Evolutionary conservation across 2,329 filamentous ascomycete genomes (phyloP).

Genomic region (Calycina marina): DNA sequence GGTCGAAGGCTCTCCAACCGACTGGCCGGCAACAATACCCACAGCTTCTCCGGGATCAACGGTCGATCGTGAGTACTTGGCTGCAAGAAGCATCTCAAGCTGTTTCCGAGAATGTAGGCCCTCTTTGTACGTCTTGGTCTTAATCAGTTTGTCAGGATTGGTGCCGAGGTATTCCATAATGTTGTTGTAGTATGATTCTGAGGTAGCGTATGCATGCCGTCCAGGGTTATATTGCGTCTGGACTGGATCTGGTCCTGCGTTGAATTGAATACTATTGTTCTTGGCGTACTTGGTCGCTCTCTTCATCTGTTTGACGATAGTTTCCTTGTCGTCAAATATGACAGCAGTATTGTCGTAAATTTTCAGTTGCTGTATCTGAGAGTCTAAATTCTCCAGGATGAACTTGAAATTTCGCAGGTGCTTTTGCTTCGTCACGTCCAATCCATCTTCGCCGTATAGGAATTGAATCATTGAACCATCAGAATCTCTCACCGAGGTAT

Average conservation of each 20-base stretch:
- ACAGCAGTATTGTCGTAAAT: constrained; percentile 42
- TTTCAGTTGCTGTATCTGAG: constrained; percentile 62
- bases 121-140: constrained; percentile 29
- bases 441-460: constrained; percentile 87
- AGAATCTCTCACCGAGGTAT: constrained; percentile 83
- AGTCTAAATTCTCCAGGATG: constrained; percentile 70
- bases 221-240: constrained; percentile 60
- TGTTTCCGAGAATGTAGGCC: constrained; percentile 25
- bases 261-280: constrained; percentile 26
- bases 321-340: constrained; percentile 49
- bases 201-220: constrained; percentile 70
- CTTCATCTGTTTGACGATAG: constrained; percentile 58
- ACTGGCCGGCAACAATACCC: constrained; percentile 92
- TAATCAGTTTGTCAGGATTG: constrained; percentile 51
- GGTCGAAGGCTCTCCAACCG: constrained; percentile 90
- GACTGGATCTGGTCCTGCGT: constrained; percentile 53
- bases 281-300: constrained; percentile 61
- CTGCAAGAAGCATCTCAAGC: constrained; percentile 62
- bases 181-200: constrained; percentile 65
- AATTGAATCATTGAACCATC: constrained; percentile 93
- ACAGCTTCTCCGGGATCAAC: constrained; percentile 94
- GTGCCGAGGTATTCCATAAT: constrained; percentile 65
- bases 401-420: constrained; percentile 87
- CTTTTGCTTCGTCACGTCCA: constrained; percentile 88
- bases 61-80: constrained; percentile 85